Conservation (phyloP, 1,139 yeast species). For the Suhomyces taliae region DNA sequence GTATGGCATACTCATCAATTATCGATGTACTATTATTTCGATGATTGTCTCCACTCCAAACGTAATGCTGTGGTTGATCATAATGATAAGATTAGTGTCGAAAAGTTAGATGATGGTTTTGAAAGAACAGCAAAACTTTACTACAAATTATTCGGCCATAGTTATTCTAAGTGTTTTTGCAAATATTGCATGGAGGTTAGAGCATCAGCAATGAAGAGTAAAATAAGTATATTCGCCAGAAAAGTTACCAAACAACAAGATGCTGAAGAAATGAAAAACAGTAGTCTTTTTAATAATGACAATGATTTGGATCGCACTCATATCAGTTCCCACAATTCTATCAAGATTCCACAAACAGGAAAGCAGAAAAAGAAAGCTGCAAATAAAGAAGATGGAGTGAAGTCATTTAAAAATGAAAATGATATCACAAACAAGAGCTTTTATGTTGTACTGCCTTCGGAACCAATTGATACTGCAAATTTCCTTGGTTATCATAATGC, state of each 20-base stretch:
- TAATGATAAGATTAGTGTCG: slow-evolving; percentile 28
- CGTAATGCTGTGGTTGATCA: slow-evolving; percentile 24
- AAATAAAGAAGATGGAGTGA: background rate
- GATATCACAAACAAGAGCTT: too few species aligned
- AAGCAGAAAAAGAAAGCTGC: slow-evolving; percentile 2
- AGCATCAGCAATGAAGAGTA: slow-evolving; percentile 7
- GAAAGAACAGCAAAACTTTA: slow-evolving; percentile 22
- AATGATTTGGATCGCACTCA: slow-evolving; percentile 16
- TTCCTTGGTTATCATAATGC: too few species aligned
- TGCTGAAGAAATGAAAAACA: background rate
- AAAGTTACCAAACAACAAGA: background rate
- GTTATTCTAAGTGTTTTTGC: slow-evolving; percentile 30
- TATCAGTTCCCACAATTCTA: slow-evolving; percentile 19
- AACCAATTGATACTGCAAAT: too few species aligned
- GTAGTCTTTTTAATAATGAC: slow-evolving; percentile 4
- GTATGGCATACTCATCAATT: slow-evolving; percentile 45
- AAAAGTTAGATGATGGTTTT: slow-evolving; percentile 21
- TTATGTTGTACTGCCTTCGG: too few species aligned
- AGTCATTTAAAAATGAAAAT: background rate
- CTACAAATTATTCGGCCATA: slow-evolving; percentile 18
- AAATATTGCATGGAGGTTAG: slow-evolving; percentile 22
- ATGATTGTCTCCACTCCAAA: slow-evolving; percentile 17
- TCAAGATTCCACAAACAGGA: slow-evolving; percentile 15
- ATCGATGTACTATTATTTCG: slow-evolving; percentile 23
- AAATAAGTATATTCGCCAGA: slow-evolving; percentile 10